These are phyloP conservation scores for Pseudodiploospora longispora DNA, from an alignment of 2,329 filamentous ascomycete species.

Conservation along the genomic window DNA sequence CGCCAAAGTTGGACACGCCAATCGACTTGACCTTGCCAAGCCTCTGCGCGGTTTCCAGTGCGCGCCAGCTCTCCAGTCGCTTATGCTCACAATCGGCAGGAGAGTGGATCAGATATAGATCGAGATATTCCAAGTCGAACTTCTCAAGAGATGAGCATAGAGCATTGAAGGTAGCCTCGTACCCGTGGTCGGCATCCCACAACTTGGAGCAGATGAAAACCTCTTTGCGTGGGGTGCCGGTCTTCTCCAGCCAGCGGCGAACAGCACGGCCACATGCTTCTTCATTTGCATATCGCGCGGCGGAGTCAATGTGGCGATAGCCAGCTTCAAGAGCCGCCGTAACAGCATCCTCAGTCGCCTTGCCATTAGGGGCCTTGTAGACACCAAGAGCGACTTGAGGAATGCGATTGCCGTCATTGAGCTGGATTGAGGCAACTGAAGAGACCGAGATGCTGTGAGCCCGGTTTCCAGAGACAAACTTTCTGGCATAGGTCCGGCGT, in stretches of 20 bases:
- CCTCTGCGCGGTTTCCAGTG: conserved; percentile 57
- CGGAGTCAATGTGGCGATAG: conserved; percentile 47
- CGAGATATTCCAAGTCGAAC: conserved; percentile 61
- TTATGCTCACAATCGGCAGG: conserved; percentile 61
- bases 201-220: conserved; percentile 61
- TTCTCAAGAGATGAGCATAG: conserved; percentile 59
- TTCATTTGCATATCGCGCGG: conserved; percentile 56
- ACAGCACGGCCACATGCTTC: conserved; percentile 63
- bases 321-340: conserved; percentile 50
- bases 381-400: conserved; percentile 45
- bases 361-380: conserved; percentile 38
- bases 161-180: conserved; percentile 44
- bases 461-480: conserved; percentile 15
- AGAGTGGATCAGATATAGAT: conserved; percentile 59
- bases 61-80: conserved; percentile 65
- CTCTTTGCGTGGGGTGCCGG: conserved; percentile 54
- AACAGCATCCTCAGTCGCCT: conserved; percentile 54
- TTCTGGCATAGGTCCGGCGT: conserved; percentile 22
- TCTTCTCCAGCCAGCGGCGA: conserved; percentile 57
- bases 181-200: conserved; percentile 47
- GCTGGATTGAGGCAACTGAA: conserved; percentile 39
- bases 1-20: conserved; percentile 73
- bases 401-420: conserved; percentile 65
- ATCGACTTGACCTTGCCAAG: conserved; percentile 60
- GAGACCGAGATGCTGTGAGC: conserved; percentile 19